Conservation (phyloP, 352 stramenopile species). For the Phytophthora nicotianae region DNA sequence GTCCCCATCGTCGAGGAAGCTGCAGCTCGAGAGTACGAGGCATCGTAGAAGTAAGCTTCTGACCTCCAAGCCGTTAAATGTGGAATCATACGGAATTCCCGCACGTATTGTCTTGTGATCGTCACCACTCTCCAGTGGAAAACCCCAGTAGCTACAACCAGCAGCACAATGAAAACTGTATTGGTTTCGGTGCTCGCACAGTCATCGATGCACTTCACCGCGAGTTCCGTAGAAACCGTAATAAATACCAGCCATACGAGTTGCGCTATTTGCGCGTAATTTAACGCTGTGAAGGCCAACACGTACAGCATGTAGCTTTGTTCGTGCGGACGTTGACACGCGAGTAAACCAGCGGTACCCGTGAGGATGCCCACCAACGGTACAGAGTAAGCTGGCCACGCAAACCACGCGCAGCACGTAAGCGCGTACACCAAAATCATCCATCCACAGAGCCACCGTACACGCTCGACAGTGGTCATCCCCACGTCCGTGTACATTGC, state of each 20-base stretch:
- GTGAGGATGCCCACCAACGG: constrained; percentile 32
- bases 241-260: constrained; percentile 33
- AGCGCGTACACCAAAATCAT: constrained; percentile 42
- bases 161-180: constrained; percentile 34
- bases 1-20: constrained; percentile 25
- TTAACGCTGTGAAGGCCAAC: constrained; percentile 37
- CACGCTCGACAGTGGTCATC: constrained; percentile 40
- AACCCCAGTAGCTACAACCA: constrained; percentile 27
- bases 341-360: constrained; percentile 34
- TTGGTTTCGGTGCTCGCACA: constrained; percentile 25
- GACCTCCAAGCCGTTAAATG: constrained; percentile 10
- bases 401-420: constrained; percentile 39
- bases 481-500: constrained; percentile 43
- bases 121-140: constrained; percentile 39
- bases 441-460: constrained; percentile 44
- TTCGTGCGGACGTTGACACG: constrained; percentile 37
- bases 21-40: constrained; percentile 13
- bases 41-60: constrained; percentile 4
- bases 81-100: constrained; percentile 41
- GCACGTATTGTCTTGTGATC: constrained; percentile 35
- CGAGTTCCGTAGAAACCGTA: constrained; percentile 30
- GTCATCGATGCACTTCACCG: constrained; percentile 2
- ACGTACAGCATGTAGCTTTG: constrained; percentile 32
- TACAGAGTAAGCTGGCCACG: constrained; percentile 37
- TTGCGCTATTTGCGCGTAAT: constrained; percentile 39